Evolutionary conservation across 2,329 filamentous ascomycete genomes (phyloP).

Genomic region (Knufia fluminis): DNA sequence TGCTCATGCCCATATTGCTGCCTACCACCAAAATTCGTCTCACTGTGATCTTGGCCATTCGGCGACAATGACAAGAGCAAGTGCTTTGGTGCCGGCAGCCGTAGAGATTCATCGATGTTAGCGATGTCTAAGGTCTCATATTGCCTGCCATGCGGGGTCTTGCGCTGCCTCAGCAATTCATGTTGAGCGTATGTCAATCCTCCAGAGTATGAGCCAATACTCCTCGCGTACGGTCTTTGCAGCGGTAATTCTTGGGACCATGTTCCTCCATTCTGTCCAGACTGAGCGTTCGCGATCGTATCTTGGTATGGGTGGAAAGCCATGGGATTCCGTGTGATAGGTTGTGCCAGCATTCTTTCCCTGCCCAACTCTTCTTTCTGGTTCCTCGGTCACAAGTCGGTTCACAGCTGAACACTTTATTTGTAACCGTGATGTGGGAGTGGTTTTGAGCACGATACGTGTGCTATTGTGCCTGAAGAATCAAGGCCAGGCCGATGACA

Average conservation of each 20-base stretch:
- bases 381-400: too few relatives aligned
- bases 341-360: constrained; percentile 6
- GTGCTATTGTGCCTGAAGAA: constrained; percentile 5
- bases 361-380: neutral
- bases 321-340: neutral
- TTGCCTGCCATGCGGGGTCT: constrained; percentile 89
- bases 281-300: neutral
- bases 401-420: neutral
- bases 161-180: constrained; percentile 61
- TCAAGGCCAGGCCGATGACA: constrained; percentile 1
- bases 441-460: neutral
- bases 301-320: neutral
- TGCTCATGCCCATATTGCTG: neutral
- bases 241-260: neutral
- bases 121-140: constrained; percentile 86
- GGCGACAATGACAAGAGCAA: constrained; percentile 60
- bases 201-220: constrained; percentile 9
- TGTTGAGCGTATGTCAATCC: constrained; percentile 43
- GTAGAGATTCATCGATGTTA: constrained; percentile 60
- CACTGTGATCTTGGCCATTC: constrained; percentile 21
- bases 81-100: constrained; percentile 72
- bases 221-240: neutral
- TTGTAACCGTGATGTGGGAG: neutral
- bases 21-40: neutral
- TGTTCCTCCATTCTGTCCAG: neutral